phyloP scores from a whole-genome alignment of 306 rosid genomes.

The Vigna mungo region DNA sequence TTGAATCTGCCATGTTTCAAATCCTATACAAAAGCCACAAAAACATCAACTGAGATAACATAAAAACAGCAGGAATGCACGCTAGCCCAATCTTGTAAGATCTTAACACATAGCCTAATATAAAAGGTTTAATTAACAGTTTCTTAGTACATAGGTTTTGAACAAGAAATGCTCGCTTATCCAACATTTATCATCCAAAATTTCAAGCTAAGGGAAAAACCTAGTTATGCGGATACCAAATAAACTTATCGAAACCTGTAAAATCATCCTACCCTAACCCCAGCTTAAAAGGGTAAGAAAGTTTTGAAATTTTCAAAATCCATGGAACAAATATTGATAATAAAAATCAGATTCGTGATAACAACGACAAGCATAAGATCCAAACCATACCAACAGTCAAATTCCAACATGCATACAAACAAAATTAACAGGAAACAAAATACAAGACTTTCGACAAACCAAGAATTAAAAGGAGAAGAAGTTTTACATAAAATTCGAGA shows the following conservation, averaged over 20 bases:
- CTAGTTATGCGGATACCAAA: not conserved
- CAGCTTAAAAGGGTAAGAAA: constrained; percentile 9
- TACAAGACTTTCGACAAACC: not conserved
- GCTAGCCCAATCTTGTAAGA: constrained; percentile 4
- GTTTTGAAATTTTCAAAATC: not conserved
- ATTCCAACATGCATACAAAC: constrained; percentile 2
- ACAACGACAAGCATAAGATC: not conserved
- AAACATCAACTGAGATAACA: constrained; percentile 13
- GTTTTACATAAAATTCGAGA: not conserved
- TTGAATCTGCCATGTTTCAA: constrained; percentile 76
- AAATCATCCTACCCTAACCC: constrained; percentile 6
- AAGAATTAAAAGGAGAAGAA: not conserved
- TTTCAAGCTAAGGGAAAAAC: constrained; percentile 17
- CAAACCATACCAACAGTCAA: not conserved
- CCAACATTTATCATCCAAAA: not conserved
- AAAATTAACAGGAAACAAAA: not conserved
- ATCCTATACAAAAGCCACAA: constrained; percentile 46
- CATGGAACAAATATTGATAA: constrained; percentile 24
- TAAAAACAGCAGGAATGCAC: not conserved
- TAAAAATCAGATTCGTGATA: not conserved
- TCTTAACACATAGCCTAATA: not conserved
- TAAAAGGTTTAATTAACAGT: not conserved
- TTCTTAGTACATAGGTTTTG: not conserved
- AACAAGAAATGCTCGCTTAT: not conserved
- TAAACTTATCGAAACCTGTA: not conserved